A percentile compares a stretch with the other conserved stretches of the same genome.
Evolutionary conservation across 108 stramenopile species (phyloP).

Genomic region (Cyclotella choctawhatcheeana): DNA sequence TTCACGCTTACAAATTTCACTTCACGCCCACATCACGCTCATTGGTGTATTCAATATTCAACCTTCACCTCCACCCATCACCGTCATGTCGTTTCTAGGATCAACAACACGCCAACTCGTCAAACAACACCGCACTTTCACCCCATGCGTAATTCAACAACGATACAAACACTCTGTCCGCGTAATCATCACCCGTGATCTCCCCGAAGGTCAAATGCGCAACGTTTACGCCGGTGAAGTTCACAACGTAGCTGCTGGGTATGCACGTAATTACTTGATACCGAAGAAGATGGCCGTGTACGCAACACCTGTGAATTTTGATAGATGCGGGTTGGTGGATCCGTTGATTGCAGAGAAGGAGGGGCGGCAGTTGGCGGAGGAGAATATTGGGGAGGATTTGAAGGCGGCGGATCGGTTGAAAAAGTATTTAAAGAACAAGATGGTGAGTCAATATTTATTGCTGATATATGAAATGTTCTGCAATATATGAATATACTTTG

Average conservation of each 20-base stretch:
- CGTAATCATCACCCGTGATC: conserved; percentile 74
- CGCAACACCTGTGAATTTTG: conserved; percentile 83
- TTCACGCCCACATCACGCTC: too few relatives aligned
- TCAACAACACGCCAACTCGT: not conserved
- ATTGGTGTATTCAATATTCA: too few relatives aligned
- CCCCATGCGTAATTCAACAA: conserved; percentile 15
- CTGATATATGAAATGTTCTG: too few relatives aligned
- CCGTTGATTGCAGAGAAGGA: conserved; percentile 70
- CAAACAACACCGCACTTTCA: conserved; percentile 1
- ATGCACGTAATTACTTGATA: conserved; percentile 85
- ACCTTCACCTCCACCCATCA: too few relatives aligned
- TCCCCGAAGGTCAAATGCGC: conserved; percentile 75
- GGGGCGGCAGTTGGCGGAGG: conserved; percentile 36
- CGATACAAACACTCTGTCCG: conserved; percentile 74
- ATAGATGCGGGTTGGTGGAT: conserved; percentile 74
- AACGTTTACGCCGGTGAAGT: conserved; percentile 75
- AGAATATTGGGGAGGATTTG: conserved; percentile 54
- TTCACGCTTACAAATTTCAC: too few relatives aligned
- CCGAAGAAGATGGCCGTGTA: conserved; percentile 82
- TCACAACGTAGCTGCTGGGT: conserved; percentile 80
- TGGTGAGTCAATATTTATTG: too few relatives aligned
- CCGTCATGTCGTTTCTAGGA: not conserved
- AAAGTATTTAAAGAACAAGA: conserved; percentile 79
- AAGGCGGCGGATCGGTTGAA: conserved; percentile 78
- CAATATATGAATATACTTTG: too few relatives aligned